Base-by-base conservation (phyloP, 768 basidiomycete species). In the Chlorophyllum brunneum region DNA sequence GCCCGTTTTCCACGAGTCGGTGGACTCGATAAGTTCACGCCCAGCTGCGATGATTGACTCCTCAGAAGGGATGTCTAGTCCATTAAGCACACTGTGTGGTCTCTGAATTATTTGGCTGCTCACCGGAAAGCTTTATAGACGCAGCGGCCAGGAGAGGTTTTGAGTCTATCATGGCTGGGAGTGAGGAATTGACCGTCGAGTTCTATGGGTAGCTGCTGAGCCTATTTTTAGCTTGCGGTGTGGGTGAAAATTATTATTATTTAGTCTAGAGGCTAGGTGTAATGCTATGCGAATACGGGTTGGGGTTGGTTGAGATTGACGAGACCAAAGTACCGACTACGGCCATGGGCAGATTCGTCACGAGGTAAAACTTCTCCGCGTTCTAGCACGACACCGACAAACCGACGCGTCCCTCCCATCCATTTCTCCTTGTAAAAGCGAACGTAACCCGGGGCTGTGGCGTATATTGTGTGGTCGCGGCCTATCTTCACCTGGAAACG, bases 381-480 rank as follows among this genome's bases (percentile, higher is more conserved):
- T 42, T 84, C 77, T 23, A 88, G 76, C 6, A 91, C 92, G 29
- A 99, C 77, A 24, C 97, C 97, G 40, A 98, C 78, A 60, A 80
- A 92, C 61, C 81, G 83, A 45, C 90, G 82, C 59, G 88, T 82
- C 43, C 82, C 78, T 24, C 82, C 77, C 74, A 83, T 77, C 72
- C 82, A 83, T 52, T 85, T 86, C 65, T 82, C 73, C 67, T 84
- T 87, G 82, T 97, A 99, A 71, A 94, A 98, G 36, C 93, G 90
- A 33, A 99, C 91, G 63, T 81, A 93, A 10, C 97, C 97, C 0
- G 95, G 95, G 4, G 84, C 84, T 2, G 81, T 76, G 22, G 97
- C 95, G 63, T 86, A 98, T 49, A 99, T 77, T 1, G 97, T 98
- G 70, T 98, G 94, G 69, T 99, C 97, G 52, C 86, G 83, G 18